Evolutionary conservation across 192 early-diverging fungal genomes (phyloP).

Genomic region (Dissophora ornata): DNA sequence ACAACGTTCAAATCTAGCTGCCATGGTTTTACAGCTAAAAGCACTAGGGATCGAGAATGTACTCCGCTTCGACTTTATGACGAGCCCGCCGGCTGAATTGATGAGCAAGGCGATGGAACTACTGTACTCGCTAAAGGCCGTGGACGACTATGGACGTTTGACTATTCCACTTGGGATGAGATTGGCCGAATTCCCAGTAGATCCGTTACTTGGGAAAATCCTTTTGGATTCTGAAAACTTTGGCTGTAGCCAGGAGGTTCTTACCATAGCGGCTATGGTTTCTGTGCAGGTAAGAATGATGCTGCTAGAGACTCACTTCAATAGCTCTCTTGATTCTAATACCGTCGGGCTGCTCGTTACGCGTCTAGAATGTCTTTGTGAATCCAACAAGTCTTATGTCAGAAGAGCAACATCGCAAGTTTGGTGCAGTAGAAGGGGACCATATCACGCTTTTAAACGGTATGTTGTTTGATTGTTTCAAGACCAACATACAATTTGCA

Average conservation of each 20-base stretch:
- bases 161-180: conserved; percentile 77
- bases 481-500: no score
- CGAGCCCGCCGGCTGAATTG: conserved; percentile 76
- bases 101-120: conserved; percentile 78
- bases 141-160: conserved; percentile 77
- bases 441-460: conserved; percentile 67
- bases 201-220: conserved; percentile 76
- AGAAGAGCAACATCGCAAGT: conserved; percentile 72
- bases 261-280: conserved; percentile 84
- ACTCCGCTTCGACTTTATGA: conserved; percentile 81
- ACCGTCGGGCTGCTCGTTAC: no score
- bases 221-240: conserved; percentile 70
- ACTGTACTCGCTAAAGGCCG: conserved; percentile 77
- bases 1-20: conserved; percentile 79
- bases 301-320: no score
- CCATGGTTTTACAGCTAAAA: conserved; percentile 79
- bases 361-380: conserved; percentile 65
- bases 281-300: conserved; percentile 74
- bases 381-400: conserved; percentile 40
- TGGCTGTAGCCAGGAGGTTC: conserved; percentile 77
- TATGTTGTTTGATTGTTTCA: conserved; percentile 15
- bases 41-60: conserved; percentile 87
- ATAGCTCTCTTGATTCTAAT: no score
- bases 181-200: conserved; percentile 81
- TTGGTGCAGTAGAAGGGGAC: conserved; percentile 83